Base-by-base conservation (phyloP, 2,329 filamentous ascomycete species). In the Aspergillus ibericus region DNA sequence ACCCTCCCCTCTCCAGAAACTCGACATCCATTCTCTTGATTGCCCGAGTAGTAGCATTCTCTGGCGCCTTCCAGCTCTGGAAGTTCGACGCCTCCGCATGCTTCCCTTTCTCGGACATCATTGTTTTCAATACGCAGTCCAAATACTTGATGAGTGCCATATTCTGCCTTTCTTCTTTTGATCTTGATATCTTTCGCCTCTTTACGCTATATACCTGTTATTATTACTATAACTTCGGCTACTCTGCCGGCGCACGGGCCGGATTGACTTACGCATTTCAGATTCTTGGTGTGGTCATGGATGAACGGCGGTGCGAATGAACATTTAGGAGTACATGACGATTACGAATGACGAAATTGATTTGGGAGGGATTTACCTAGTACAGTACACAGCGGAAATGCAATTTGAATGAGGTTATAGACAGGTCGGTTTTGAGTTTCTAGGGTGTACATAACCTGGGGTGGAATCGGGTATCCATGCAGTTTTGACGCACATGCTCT, bases 301-400 rank as follows among this genome's bases (percentile, higher is more conserved):
- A 29, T 29, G 22, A 38, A 27, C 38, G 38, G 38, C 38, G 38
- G 38, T 42, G 18, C 18, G 38, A 15, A 18, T 42, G 38, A 42
- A 22, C 38, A 25, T n/a, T 12, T 22, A 51, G 49, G 49, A 51
- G 49, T 51, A 20, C 25, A 51, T 51, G 49, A 51, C 10, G 49
- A 51, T 51, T 36, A 51, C 49, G 49, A 51, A 27, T 40, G 49
- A 51, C 49, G 32, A 38, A 36, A 36, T 51, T 27, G 32, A 38
- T 51, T 35, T 38, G 32, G 48, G 44, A 48, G 44, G 25, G 27
- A 51, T 38, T 18, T 36, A 51, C 29, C 18, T 34, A 35, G 47
- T 49, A 49, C 47, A 49, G 47, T 49, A 49, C 25, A 32, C 38
- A 42, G 38, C 18, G 38, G 38, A 42, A 42, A 42, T 18, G 20